phyloP scores from a whole-genome alignment of 345 rosid genomes.

The Chamaenerion angustifolium region DNA sequence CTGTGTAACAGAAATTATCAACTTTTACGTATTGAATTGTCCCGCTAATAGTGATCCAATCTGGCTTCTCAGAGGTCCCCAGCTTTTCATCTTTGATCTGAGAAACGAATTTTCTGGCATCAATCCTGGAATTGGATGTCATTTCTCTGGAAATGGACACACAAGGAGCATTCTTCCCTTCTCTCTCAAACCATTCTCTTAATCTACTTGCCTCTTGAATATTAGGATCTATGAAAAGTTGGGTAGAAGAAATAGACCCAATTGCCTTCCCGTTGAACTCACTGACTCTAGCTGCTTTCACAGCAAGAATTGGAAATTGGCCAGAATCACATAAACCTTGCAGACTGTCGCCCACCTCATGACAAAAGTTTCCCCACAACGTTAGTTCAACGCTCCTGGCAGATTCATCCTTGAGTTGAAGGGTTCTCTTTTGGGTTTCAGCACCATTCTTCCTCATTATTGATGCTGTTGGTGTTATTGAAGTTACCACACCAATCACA shows the following conservation, averaged over 20 bases:
- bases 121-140: slow-evolving; percentile 34
- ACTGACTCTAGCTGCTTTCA: slow-evolving; percentile 58
- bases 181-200: slow-evolving; percentile 67
- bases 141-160: slow-evolving; percentile 69
- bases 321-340: slow-evolving; percentile 76
- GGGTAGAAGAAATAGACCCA: slow-evolving; percentile 65
- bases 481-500: slow-evolving; percentile 57
- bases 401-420: slow-evolving; percentile 76
- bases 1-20: slow-evolving; percentile 89
- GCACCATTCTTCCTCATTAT: slow-evolving; percentile 64
- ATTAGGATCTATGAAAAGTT: slow-evolving; percentile 62
- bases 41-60: slow-evolving; percentile 68
- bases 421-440: slow-evolving; percentile 67
- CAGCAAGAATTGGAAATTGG: slow-evolving; percentile 55
- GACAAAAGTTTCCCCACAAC: slow-evolving; percentile 78
- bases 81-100: slow-evolving; percentile 86
- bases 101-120: slow-evolving; percentile 48
- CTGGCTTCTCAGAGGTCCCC: slow-evolving; percentile 90
- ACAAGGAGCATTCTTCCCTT: slow-evolving; percentile 44
- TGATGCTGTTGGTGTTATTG: slow-evolving; percentile 39
- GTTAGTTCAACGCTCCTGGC: slow-evolving; percentile 75
- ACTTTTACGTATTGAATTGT: slow-evolving; percentile 47
- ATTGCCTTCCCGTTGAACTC: slow-evolving; percentile 80
- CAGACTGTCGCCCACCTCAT: slow-evolving; percentile 56
- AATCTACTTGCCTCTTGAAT: slow-evolving; percentile 51